Evolutionary conservation across 2,329 filamentous ascomycete genomes (phyloP).

Genomic region (Trichothecium roseum): DNA sequence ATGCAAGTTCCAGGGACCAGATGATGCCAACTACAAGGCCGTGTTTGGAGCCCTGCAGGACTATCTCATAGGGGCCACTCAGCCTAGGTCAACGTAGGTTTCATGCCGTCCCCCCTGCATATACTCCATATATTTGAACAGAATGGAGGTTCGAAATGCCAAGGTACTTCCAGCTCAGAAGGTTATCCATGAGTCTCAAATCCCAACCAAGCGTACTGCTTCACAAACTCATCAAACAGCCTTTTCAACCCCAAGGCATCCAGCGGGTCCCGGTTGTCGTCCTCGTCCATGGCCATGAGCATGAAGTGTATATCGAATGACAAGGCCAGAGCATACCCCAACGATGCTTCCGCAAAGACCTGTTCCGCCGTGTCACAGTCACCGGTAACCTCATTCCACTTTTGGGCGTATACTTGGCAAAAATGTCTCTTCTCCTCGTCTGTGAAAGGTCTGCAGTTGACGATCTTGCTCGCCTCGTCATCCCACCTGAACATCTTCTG

Average conservation of each 20-base stretch:
- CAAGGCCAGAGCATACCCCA: slow-evolving; percentile 9
- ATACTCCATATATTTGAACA: too few species aligned
- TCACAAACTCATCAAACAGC: slow-evolving; percentile 3
- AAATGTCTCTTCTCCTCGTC: slow-evolving; percentile 10
- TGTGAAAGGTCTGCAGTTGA: slow-evolving; percentile 6
- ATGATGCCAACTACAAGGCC: too few species aligned
- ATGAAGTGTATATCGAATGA: slow-evolving; percentile 12
- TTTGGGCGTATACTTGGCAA: slow-evolving; percentile 7
- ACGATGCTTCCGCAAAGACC: slow-evolving; percentile 7
- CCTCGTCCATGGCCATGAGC: slow-evolving; percentile 8
- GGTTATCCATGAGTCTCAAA: too few species aligned
- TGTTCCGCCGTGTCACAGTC: slow-evolving; percentile 7
- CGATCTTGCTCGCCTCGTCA: slow-evolving; percentile 7
- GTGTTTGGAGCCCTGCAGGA: too few species aligned
- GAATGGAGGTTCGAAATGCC: too few species aligned
- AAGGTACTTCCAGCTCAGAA: too few species aligned
- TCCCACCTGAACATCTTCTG: slow-evolving; percentile 11
- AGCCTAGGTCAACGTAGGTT: too few species aligned
- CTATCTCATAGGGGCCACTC: too few species aligned
- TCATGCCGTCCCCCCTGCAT: too few species aligned
- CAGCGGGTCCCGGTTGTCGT: slow-evolving; percentile 5
- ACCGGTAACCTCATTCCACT: slow-evolving; percentile 8
- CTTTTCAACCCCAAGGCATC: slow-evolving; percentile 7
- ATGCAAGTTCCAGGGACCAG: too few species aligned
- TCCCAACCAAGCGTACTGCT: too few species aligned